Base-by-base conservation (phyloP, 768 basidiomycete species). In the Russula sp. region DNA sequence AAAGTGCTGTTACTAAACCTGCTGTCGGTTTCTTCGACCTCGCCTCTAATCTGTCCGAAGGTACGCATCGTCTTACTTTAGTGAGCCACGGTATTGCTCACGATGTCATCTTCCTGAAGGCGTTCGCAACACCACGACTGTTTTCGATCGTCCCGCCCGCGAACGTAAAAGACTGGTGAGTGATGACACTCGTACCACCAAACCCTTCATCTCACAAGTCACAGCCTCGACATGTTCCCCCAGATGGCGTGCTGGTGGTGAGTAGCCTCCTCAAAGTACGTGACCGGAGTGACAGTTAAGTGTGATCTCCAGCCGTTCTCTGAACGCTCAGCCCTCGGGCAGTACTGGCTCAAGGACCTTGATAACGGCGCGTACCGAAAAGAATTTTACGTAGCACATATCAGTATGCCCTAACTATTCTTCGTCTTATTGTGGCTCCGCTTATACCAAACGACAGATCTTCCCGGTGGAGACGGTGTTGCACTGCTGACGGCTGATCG, bases 51-150 rank as follows among this genome's bases (percentile, higher is more conserved):
- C 85, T 98, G 22, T 87, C 90, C 29, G 96, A 97, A 81, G 96
- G 90, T 88, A 63, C 47, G 66, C 48, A 46, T 49, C 20, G 8
- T 25, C 22, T n/a, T 54, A 35, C 54, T 43, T 63, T 35, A 65
- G 48, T 36, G 56, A 22, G 46, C 49, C 5, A 35, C 22, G 1
- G 13, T 29, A 45, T 18, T 16, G 20, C 35, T 53, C 20, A 41
- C 13, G 29, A 45, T 38, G 22, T n/a, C 47, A 47, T 8, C 38
- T 38, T 45, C 16, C 11, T 58, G 38, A 61, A 93, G 92, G 96
- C 32, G 96, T 99, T 65, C 86, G 97, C 48, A 99, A 99, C 69
- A 99, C 97, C 0, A 98, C 97, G 0, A 98, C 94, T 2, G 96
- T 98, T 2, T 99, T 98, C 64, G 97, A 98, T 71, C 90, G 84